Evolutionary conservation across 192 early-diverging fungal genomes (phyloP).

Genomic region (Podila verticillata): DNA sequence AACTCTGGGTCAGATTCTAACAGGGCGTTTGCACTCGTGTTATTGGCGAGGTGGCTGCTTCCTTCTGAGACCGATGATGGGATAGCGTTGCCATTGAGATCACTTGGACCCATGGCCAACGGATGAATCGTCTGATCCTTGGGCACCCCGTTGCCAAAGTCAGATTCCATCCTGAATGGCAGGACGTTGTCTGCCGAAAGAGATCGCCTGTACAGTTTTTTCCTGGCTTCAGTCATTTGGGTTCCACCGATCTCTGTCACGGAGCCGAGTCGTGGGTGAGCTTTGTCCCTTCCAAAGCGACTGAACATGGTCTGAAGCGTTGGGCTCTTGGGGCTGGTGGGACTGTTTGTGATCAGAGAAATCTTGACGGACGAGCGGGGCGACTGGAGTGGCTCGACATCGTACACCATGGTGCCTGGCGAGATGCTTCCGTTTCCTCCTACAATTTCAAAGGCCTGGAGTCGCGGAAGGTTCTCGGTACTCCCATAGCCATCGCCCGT

Average conservation of each 20-base stretch:
- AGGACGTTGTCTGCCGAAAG: no score
- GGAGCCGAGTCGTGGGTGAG: not conserved
- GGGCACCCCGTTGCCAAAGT: no score
- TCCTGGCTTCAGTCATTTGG: no score
- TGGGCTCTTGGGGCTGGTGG: not conserved
- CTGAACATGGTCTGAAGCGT: not conserved
- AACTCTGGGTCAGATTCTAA: slow-evolving; percentile 21
- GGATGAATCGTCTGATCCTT: no score
- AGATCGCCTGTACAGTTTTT: no score
- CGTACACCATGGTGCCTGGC: not conserved
- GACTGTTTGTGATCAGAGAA: not conserved
- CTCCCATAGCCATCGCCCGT: not conserved
- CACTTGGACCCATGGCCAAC: no score
- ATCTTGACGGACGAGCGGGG: not conserved
- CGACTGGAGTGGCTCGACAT: not conserved
- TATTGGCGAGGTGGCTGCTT: not conserved
- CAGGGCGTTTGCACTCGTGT: not conserved
- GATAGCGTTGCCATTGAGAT: not conserved
- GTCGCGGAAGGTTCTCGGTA: not conserved
- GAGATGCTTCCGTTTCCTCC: not conserved
- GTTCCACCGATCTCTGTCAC: not conserved
- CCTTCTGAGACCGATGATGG: not conserved
- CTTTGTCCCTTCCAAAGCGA: not conserved
- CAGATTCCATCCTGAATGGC: no score
- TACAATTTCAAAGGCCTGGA: slow-evolving; percentile 1